A percentile compares a stretch with the other conserved stretches of the same genome.
phyloP scores from a whole-genome alignment of 2,329 filamentous ascomycete species.

The Botrytis paeoniae region DNA sequence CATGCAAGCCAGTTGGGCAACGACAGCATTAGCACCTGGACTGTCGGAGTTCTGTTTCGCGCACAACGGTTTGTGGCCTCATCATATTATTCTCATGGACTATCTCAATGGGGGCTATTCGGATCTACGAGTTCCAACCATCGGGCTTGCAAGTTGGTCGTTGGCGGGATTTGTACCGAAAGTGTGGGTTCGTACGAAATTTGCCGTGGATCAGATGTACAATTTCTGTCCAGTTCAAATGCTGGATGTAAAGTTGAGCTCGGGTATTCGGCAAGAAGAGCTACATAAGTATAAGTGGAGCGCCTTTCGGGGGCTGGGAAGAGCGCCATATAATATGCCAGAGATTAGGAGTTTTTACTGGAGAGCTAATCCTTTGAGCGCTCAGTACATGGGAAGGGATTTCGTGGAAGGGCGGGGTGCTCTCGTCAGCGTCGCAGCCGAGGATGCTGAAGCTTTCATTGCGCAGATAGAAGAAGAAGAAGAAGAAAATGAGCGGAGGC shows the following conservation, averaged over 20 bases:
- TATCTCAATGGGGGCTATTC: not conserved
- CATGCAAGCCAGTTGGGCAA: not conserved
- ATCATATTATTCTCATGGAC: not conserved
- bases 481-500: not conserved
- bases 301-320: not conserved
- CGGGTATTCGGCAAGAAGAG: rapidly evolving
- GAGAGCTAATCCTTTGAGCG: not conserved
- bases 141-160: not conserved
- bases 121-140: not conserved
- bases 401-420: not conserved
- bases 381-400: rapidly evolving
- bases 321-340: not conserved
- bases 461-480: not conserved
- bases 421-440: rapidly evolving
- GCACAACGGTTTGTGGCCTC: rapidly evolving
- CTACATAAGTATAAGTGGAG: not conserved
- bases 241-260: rapidly evolving
- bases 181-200: not conserved
- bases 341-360: not conserved
- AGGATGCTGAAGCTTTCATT: not conserved
- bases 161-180: not conserved
- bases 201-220: not conserved
- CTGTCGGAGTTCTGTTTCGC: not conserved
- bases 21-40: not conserved
- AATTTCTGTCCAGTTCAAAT: not conserved